Base-by-base conservation (phyloP, 345 rosid species). In the Hypericum perforatum region DNA sequence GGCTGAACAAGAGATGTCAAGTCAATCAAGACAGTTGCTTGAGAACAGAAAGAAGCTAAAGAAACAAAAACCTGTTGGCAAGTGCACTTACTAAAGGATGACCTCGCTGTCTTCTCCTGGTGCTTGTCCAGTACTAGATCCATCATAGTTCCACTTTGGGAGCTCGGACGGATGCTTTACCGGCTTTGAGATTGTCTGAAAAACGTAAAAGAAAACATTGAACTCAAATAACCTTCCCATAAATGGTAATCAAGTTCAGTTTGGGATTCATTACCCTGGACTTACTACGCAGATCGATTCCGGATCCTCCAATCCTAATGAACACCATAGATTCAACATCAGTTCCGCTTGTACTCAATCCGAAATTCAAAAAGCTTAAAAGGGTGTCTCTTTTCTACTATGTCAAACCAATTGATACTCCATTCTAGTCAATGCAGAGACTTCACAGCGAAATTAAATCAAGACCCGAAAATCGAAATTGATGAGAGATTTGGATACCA, bases 51-150 rank as follows among this genome's bases (percentile, higher is more conserved):
- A 61, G 10, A 9, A 48, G 53, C 16, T 5, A 8, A 52, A 16
- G 37, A 45, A 52, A 22, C 32, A 1, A 39, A 11, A n/a, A 11
- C n/a, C 9, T 58, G 45, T 8, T 12, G 32, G 32, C 38, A 12
- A 59, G 66, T 49, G 15, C 6, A 69, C 90, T 85, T 85, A 92
- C 98, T 81, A 92, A 74, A 92, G 65, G 68, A 87, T 92, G 62
- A 92, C 98, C 79, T 87, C 98, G 74, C 98, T 92, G 52, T 91
- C 96, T 39, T 91, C 95, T 54, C 98, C 98, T 5, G 90, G 95
- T 36, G 96, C 97, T 58, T 90, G 97, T 64, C 95, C 97, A 0
- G 97, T 90, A 62, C 98, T 92, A 22, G 98, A 92, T 62, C 98
- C 98, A 58, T 92, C 98, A 59, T 81, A 92, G 75, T 92, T 92